Conservation (phyloP, 1,284 basidiomycete genomes). For the Leccinum angustisporum region DNA sequence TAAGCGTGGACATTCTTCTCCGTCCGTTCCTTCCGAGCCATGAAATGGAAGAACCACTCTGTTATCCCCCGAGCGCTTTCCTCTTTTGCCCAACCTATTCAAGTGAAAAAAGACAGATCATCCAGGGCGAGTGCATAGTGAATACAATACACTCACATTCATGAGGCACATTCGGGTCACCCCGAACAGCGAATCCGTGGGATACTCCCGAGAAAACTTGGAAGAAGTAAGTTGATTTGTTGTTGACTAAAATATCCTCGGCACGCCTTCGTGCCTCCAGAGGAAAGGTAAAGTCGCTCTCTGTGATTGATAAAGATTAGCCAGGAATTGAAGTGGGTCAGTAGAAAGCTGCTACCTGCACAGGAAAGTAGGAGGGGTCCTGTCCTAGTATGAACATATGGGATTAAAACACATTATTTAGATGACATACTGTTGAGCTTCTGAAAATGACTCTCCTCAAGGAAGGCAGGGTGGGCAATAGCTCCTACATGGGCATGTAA, state of each 20-base stretch:
- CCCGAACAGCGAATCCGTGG: slow-evolving; percentile 35
- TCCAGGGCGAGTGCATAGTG: not conserved
- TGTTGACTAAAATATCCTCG: slow-evolving; percentile 31
- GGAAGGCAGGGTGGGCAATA: slow-evolving; percentile 51
- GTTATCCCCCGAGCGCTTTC: slow-evolving; percentile 21
- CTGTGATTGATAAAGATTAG: slow-evolving; percentile 33
- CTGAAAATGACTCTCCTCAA: slow-evolving; percentile 55
- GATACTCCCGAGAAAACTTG: slow-evolving; percentile 32
- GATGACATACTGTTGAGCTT: slow-evolving; percentile 44
- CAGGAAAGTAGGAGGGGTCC: slow-evolving; percentile 53
- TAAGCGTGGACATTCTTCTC: not conserved
- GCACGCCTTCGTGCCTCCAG: slow-evolving; percentile 10
- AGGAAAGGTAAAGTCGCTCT: slow-evolving; percentile 29
- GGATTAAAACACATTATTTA: not conserved
- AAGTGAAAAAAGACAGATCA: not conserved
- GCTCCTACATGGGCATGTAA: slow-evolving; percentile 37
- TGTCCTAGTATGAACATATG: slow-evolving; percentile 21
- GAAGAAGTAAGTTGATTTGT: slow-evolving; percentile 24
- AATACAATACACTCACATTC: not conserved
- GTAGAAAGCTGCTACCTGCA: slow-evolving; percentile 32
- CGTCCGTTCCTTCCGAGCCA: not conserved
- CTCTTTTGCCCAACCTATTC: slow-evolving; percentile 22
- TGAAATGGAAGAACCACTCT: slow-evolving; percentile 21
- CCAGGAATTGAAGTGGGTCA: not conserved
- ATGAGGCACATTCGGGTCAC: slow-evolving; percentile 16